Evolutionary conservation across 331 rosid genomes (phyloP), one percentile per base, ranked within the genome.

Genomic region (Malus hybrid): DNA sequence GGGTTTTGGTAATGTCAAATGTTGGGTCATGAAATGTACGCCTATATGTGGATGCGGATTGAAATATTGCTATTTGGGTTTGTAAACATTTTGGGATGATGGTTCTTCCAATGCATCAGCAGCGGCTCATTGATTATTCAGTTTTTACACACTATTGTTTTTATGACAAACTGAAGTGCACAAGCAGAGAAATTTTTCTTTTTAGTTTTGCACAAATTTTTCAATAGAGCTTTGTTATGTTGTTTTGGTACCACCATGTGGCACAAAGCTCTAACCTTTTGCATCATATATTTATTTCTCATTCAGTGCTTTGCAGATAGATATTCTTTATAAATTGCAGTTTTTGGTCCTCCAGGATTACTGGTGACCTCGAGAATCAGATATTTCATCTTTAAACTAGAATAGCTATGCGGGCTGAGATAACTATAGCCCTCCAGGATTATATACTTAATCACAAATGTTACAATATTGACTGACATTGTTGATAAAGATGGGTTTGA

Each of bases 1-100:
- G 68, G 77, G 68, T 73, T 73, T 39, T 73, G 24, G 66, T 11
- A 52, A 11, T 30, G 74, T 52, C 46, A 63, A 69, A 24, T 24
- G 24, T 24, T 24, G 24, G 24, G 24, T 24, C 24, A 24, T 24
- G 24, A 24, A 24, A 24, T 24, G 44, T 30, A 5, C 7, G 32
- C 44, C 34, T 13, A 22, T 6, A 22, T 34, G 75, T 26, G 1
- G 58, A 24, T 24, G 24, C 24, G 24, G 24, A 57, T 24, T 72
- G 67, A 36, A 30, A 58, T 15, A 5, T 34, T 36, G 16, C 22
- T 20, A n/a, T 1, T 61, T 18, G 20, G 22, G 32, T 57, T 16
- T 16, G 7, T 52, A 7, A 1, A 22, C 2, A 39, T 42, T 48
- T 53, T n/a, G 64, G 28, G 18, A 32, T 29, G 4, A 30, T 70